phyloP scores from a whole-genome alignment of 1,284 basidiomycete genomes.

The Trametes polyzona region DNA sequence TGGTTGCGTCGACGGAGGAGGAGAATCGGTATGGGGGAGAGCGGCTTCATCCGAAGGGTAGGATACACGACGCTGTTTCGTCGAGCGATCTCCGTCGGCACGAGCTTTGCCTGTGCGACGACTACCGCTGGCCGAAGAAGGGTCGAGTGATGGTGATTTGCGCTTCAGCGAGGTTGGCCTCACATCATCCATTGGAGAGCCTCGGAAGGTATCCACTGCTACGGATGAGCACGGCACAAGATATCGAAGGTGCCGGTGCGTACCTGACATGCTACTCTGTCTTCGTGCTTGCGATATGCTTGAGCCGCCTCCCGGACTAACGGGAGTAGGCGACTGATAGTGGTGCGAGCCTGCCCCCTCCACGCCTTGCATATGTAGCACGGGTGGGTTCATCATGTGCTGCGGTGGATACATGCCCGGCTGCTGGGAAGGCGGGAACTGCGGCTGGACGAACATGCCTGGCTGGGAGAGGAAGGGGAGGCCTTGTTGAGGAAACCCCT shows the following conservation, averaged over 20 bases:
- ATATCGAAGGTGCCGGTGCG: not conserved
- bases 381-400: conserved; percentile 8
- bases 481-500: conserved; percentile 9
- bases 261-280: conserved; percentile 13
- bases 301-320: not conserved
- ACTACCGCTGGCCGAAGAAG: not conserved
- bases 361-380: conserved; percentile 1
- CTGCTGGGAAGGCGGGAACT: conserved; percentile 9
- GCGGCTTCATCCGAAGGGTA: conserved; percentile 4
- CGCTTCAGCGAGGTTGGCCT: conserved; percentile 8
- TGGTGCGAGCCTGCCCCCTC: not conserved
- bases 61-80: conserved; percentile 10
- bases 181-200: conserved; percentile 16
- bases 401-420: not conserved
- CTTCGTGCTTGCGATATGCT: not conserved
- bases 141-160: conserved; percentile 1
- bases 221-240: not conserved
- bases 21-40: conserved; percentile 4
- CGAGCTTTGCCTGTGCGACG: conserved; percentile 7
- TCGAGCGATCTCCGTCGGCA: conserved; percentile 1
- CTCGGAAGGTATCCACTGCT: conserved; percentile 1
- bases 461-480: conserved; percentile 7
- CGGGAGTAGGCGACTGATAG: not conserved
- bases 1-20: conserved; percentile 9
- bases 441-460: conserved; percentile 2